phyloP scores from a whole-genome alignment of 2,329 filamentous ascomycete genomes.

The Neonectria punicea region DNA sequence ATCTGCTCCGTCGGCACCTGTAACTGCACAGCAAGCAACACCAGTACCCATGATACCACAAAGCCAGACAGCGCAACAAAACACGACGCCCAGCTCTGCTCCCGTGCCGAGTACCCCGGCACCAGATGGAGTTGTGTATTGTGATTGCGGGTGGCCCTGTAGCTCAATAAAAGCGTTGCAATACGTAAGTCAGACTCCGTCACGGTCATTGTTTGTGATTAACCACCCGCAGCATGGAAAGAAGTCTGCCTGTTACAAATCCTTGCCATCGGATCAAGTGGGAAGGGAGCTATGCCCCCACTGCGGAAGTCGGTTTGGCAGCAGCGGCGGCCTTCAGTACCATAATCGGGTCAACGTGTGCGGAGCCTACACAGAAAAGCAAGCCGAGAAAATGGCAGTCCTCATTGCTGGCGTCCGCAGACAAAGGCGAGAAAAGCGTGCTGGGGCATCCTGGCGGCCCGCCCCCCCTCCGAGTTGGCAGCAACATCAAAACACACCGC shows the following conservation, averaged over 20 bases:
- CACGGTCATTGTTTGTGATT: constrained; percentile 8
- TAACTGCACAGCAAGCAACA: neutral
- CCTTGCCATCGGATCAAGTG: constrained; percentile 24
- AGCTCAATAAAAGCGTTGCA: constrained; percentile 43
- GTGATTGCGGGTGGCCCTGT: constrained; percentile 51
- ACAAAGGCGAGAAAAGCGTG: neutral
- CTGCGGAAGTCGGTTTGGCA: constrained; percentile 58
- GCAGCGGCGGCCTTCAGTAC: constrained; percentile 54
- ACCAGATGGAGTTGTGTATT: constrained; percentile 38
- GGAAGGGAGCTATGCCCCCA: constrained; percentile 54
- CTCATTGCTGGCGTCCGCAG: constrained; percentile 24
- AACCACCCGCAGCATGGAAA: constrained; percentile 42
- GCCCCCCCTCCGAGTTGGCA: constrained; percentile 1
- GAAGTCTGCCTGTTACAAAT: constrained; percentile 41
- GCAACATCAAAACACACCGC: neutral
- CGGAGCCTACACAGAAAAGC: constrained; percentile 49
- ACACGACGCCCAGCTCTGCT: neutral
- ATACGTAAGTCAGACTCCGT: constrained; percentile 43
- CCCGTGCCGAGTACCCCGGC: neutral
- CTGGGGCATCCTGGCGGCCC: neutral
- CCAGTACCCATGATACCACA: neutral
- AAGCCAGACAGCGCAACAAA: neutral
- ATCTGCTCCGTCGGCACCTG: constrained; percentile 3
- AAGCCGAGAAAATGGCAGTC: constrained; percentile 23
- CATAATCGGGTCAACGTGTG: constrained; percentile 59